phyloP scores from a whole-genome alignment of 495 filamentous ascomycete species.

The Recurvomyces mirabilis region DNA sequence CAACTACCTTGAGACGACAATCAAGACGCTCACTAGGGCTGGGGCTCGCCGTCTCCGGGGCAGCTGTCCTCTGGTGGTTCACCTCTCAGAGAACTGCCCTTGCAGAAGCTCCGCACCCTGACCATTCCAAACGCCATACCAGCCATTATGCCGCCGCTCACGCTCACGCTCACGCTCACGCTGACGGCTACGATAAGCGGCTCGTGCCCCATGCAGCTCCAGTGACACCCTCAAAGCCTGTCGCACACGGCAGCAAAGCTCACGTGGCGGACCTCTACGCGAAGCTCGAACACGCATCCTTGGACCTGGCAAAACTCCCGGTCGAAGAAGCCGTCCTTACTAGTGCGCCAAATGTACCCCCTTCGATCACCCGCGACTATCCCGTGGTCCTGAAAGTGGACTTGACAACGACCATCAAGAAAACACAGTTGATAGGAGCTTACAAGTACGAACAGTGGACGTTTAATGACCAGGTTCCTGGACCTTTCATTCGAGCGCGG shows the following conservation, averaged over 20 bases:
- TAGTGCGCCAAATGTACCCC: slow-evolving; percentile 4
- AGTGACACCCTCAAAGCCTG: slow-evolving; percentile 1
- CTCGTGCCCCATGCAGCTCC: slow-evolving; percentile 1
- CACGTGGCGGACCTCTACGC: slow-evolving; percentile 1
- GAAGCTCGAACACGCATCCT: slow-evolving; percentile 1
- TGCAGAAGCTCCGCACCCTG: slow-evolving; percentile 1
- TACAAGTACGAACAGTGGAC: slow-evolving; percentile 5
- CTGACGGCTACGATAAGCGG: slow-evolving; percentile 1
- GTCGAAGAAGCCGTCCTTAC: slow-evolving; percentile 1
- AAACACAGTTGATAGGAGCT: neutral
- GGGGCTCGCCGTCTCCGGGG: neutral
- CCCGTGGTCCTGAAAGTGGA: slow-evolving; percentile 1
- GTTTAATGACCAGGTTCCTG: slow-evolving; percentile 1
- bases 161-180: slow-evolving; percentile 1
- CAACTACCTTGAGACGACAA: neutral
- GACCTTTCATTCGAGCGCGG: slow-evolving; percentile 4
- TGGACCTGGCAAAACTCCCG: slow-evolving; percentile 3
- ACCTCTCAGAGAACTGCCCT: neutral
- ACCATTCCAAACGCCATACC: slow-evolving; percentile 1
- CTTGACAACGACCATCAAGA: slow-evolving; percentile 2
- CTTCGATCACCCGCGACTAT: slow-evolving; percentile 5
- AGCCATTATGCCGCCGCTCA: slow-evolving; percentile 1
- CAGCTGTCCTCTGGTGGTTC: slow-evolving; percentile 1
- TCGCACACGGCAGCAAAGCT: neutral
- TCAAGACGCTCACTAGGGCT: slow-evolving; percentile 1